A percentile compares a stretch with the other conserved stretches of the same genome.
Evolutionary conservation across 352 stramenopile species (phyloP).

Genomic region (Globisporangium perplexum): DNA sequence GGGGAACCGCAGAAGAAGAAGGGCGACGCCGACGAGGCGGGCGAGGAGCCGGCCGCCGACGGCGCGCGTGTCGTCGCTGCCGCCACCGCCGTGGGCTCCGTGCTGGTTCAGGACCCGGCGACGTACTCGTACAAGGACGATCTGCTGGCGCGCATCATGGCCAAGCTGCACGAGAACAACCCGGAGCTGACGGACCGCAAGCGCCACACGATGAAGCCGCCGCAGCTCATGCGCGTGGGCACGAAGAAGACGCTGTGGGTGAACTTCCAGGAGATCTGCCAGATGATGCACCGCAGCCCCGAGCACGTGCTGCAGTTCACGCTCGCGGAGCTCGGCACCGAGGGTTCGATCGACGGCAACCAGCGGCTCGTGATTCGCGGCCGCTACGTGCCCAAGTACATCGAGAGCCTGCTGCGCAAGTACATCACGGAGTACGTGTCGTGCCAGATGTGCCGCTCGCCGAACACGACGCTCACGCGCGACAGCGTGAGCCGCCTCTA

Average conservation of each 20-base stretch:
- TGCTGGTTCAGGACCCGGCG: slow-evolving; percentile 81
- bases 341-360: slow-evolving; percentile 98
- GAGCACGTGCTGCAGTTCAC: slow-evolving; percentile 99
- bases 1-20: slow-evolving; percentile 54
- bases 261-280: slow-evolving; percentile 99
- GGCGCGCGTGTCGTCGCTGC: background rate
- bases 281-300: slow-evolving; percentile 97
- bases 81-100: slow-evolving; percentile 38
- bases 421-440: slow-evolving; percentile 99
- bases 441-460: slow-evolving; percentile 98
- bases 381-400: slow-evolving; percentile 98
- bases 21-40: slow-evolving; percentile 27
- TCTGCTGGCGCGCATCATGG: slow-evolving; percentile 92
- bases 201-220: slow-evolving; percentile 87
- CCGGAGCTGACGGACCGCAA: slow-evolving; percentile 95
- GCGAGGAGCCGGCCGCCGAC: slow-evolving; percentile 17
- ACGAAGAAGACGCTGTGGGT: slow-evolving; percentile 99
- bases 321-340: slow-evolving; percentile 98
- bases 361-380: slow-evolving; percentile 98
- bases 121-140: slow-evolving; percentile 96
- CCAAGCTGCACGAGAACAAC: slow-evolving; percentile 95
- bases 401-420: slow-evolving; percentile 98
- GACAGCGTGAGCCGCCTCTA: slow-evolving; percentile 96
- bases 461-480: slow-evolving; percentile 97
- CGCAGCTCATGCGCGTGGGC: slow-evolving; percentile 88